phyloP scores from a whole-genome alignment of 2,329 filamentous ascomycete genomes.

The Catunica adiposa region DNA sequence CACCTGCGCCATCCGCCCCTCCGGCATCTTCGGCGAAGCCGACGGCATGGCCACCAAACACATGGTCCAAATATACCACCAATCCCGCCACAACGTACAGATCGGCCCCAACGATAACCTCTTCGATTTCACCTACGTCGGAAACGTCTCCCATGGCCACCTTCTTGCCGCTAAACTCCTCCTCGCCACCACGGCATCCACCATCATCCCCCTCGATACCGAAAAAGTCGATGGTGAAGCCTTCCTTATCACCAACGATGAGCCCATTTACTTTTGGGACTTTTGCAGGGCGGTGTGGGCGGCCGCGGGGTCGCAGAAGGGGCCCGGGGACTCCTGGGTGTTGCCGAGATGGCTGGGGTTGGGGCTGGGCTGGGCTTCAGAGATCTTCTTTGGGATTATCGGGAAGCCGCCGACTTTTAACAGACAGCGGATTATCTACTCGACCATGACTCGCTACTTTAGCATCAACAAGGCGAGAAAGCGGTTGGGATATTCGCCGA shows the following conservation, averaged over 20 bases:
- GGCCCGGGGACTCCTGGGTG: conserved; percentile 37
- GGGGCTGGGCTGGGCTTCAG: conserved; percentile 35
- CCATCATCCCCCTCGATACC: conserved; percentile 47
- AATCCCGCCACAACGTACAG: conserved; percentile 58
- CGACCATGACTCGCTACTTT: conserved; percentile 63
- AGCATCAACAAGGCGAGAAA: conserved; percentile 59
- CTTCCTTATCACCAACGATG: conserved; percentile 82
- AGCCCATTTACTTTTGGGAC: conserved; percentile 83
- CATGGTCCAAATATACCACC: conserved; percentile 54
- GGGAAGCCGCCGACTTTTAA: conserved; percentile 40
- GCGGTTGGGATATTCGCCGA: conserved; percentile 51
- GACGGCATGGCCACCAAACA: conserved; percentile 62
- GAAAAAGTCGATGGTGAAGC: conserved; percentile 69
- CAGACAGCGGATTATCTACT: conserved; percentile 45
- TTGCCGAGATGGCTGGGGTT: conserved; percentile 36
- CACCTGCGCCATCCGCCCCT: conserved; percentile 68
- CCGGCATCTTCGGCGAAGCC: conserved; percentile 80
- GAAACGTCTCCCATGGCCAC: conserved; percentile 58
- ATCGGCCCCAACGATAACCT: conserved; percentile 53
- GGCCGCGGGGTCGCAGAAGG: conserved; percentile 35
- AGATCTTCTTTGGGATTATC: conserved; percentile 33
- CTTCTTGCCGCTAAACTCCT: conserved; percentile 62
- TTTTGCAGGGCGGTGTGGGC: conserved; percentile 65
- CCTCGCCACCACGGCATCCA: conserved; percentile 31
- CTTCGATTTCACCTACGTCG: conserved; percentile 49